Base-by-base conservation (phyloP, 176 grass and related monocot genomes). In the Eragrostis nindensis region DNA sequence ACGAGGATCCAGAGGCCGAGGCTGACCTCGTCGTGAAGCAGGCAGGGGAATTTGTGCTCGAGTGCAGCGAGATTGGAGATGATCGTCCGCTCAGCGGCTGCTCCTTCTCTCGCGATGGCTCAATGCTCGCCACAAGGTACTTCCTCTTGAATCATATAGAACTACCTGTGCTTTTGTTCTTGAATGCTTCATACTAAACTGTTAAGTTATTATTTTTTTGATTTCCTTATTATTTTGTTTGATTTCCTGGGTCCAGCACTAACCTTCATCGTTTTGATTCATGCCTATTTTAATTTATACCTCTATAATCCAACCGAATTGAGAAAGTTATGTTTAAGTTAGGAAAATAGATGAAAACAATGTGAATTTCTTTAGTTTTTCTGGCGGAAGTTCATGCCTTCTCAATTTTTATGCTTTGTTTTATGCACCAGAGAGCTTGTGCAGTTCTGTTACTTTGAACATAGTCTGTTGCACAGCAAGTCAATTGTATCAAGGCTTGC, bases 21-120 rank as follows among this genome's bases (percentile, higher is more conserved):
- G 95, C 92, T 0, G 82, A 89, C 66, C 78, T 87, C 56, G 86
- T 89, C 13, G 92, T 98, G 22, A 81, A 93, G 70, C 86, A 91
- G 75, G 92, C 90, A 16, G 73, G 43, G 18, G 88, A 57, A 1
- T 94, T 98, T 76, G 84, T 89, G 70, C 85, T 98, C 5, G 92
- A 98, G 71, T 98, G 90, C 79, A 95, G 90, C 75, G 95, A 98
- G 81, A 94, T 98, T 81, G 95, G 90, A 38, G 95, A 98, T 80
- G 85, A 91, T 39, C 82, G 95, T 9, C 95, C 95, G 1, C 95
- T 98, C 52, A 90, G 90, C 0, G 90, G 87, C 38, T 98, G 92
- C 66, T 98, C n/a, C n/a, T n/a, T n/a, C n/a, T n/a, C n/a, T n/a
- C n/a, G n/a, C n/a, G n/a, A n/a, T n/a, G n/a, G n/a, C n/a, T n/a